phyloP scores from a whole-genome alignment of 2,329 filamentous ascomycete species.

The Talaromyces marneffei region DNA sequence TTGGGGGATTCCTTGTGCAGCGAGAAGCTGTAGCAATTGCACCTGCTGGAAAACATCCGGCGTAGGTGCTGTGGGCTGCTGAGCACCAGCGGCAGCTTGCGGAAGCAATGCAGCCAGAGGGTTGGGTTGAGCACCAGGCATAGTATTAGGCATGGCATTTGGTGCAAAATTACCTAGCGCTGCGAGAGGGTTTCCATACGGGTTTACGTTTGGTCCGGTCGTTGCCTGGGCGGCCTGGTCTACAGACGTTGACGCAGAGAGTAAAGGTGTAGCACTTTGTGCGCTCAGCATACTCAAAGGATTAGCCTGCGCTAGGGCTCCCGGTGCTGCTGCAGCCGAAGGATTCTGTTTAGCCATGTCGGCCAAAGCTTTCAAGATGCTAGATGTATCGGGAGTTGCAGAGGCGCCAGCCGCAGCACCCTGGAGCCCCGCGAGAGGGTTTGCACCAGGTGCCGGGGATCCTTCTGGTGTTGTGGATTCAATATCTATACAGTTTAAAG shows the following conservation, averaged over 20 bases:
- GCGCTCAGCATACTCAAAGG: conserved; percentile 47
- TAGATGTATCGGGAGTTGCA: conserved; percentile 51
- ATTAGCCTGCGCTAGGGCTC: conserved; percentile 35
- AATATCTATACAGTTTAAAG: conserved; percentile 45
- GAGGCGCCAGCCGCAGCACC: conserved; percentile 25
- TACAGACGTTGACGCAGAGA: conserved; percentile 39
- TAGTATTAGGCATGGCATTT: conserved; percentile 36
- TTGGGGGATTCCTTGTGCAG: conserved; percentile 67
- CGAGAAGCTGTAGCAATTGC: conserved; percentile 67
- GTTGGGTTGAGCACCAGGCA: conserved; percentile 33
- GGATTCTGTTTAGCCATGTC: conserved; percentile 74
- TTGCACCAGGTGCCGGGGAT: conserved; percentile 43
- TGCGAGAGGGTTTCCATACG: conserved; percentile 46
- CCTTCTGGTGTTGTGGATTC: conserved; percentile 64
- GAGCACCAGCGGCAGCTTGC: conserved; percentile 29
- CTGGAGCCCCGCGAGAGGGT: conserved; percentile 32
- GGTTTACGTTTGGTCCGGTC: conserved; percentile 54
- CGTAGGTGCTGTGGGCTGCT: conserved; percentile 24
- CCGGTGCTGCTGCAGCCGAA: conserved; percentile 40
- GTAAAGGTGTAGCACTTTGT: conserved; percentile 35
- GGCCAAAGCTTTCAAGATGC: conserved; percentile 72
- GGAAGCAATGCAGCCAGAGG: conserved; percentile 40
- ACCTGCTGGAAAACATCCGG: conserved; percentile 61
- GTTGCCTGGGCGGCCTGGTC: conserved; percentile 39
- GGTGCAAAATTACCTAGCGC: conserved; percentile 37